Evolutionary conservation across 768 basidiomycete genomes (phyloP), one percentile per base, ranked within the genome.

Genomic region (Russula virescens): DNA sequence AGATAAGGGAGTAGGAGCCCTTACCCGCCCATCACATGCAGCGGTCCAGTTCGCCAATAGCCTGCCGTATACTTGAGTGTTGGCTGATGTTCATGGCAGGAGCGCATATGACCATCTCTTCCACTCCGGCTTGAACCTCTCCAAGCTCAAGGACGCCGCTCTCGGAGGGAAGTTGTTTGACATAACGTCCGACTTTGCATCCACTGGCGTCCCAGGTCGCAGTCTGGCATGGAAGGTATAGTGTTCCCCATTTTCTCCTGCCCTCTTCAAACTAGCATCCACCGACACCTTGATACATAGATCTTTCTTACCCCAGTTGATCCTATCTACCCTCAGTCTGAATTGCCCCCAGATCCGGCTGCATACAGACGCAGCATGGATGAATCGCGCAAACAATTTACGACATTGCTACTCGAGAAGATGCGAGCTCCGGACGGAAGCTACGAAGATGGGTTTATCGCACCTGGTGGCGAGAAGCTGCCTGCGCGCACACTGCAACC

Each of bases 361-460:
- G 13, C 25, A 23, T 68, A 66, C 55, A 58, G 73, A 34, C 66
- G 70, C 26, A 55, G 73, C 9, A 66, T 91, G 51, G 78, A 80
- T 18, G 66, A 66, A 6, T 78, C 79, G 35, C 83, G 91, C 46
- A 77, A 76, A 63, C 73, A 76, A 53, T 96, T 87, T 73, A 76
- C 79, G 9, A 71, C 76, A 18, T 73, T 87, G 49, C 73, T 93
- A 31, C 74, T 82, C 55, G 81, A 89, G 66, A 85, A 87, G 69
- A 84, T 93, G 78, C 84, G 80, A 52, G 88, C 93, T 0, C 94
- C 94, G 16, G 94, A 96, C 73, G 92, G 91, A 7, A 86, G 85
- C 57, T 91, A 89, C 71, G 85, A 88, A 65, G 83, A 86, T 42
- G 85, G 85, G 11, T 80, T 87, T 64, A 71, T 76, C 34, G 70